These are phyloP conservation scores for Nothophytophthora sp. DNA, from an alignment of 352 stramenopile species.

Conservation along the genomic window DNA sequence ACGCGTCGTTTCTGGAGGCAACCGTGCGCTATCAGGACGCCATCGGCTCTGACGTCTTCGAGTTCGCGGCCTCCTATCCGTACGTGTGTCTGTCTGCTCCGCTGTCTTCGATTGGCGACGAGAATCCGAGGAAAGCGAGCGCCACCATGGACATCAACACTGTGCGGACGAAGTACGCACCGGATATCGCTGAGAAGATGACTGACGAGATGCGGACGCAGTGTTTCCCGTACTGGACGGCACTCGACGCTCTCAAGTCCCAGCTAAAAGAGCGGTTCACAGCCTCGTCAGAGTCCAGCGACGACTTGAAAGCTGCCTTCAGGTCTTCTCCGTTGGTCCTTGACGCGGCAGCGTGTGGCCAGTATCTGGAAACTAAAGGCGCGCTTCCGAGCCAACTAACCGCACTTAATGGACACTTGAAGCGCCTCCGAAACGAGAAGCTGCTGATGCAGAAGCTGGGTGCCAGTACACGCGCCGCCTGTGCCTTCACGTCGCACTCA, in stretches of 20 bases:
- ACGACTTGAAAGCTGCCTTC: constrained; percentile 8
- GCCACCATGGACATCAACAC: constrained; percentile 24
- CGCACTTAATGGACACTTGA: constrained; percentile 17
- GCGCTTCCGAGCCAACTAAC: constrained; percentile 7
- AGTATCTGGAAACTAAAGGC: constrained; percentile 12
- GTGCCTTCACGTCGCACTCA: constrained; percentile 23
- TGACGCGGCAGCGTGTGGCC: constrained; percentile 9
- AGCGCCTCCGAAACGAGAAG: constrained; percentile 39
- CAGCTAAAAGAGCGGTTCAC: constrained; percentile 30
- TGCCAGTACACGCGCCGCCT: constrained; percentile 3
- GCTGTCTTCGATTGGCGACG: background rate
- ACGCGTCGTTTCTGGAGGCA: constrained; percentile 23
- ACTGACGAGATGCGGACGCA: constrained; percentile 36
- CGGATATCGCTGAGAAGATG: constrained; percentile 53
- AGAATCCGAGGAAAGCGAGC: constrained; percentile 3
- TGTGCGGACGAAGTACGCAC: constrained; percentile 41
- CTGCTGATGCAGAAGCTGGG: constrained; percentile 29
- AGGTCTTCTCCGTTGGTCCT: background rate
- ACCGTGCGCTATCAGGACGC: constrained; percentile 39
- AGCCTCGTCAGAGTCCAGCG: background rate
- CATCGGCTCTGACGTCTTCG: constrained; percentile 39
- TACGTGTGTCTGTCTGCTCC: constrained; percentile 32
- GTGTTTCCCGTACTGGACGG: constrained; percentile 51
- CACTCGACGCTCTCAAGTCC: constrained; percentile 35
- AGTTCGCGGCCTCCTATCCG: constrained; percentile 49